A percentile compares a stretch with the other conserved stretches of the same genome.
Conservation (phyloP, 331 rosid genomes). For the Phaseolus coccineus region DNA sequence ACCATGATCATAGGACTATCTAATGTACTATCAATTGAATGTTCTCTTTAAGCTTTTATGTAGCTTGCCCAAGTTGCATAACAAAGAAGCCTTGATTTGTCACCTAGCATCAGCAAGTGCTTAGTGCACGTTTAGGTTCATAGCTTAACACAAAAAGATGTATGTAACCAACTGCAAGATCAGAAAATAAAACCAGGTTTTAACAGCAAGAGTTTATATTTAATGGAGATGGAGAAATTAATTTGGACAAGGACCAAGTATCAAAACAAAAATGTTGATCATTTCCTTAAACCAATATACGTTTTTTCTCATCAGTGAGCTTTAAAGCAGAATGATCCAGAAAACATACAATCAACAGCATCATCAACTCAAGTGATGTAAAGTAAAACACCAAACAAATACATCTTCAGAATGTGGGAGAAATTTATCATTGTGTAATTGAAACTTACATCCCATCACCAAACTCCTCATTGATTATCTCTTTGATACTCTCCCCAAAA, state of each 20-base stretch:
- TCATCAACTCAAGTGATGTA: conserved; percentile 9
- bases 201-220: background rate
- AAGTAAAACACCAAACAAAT: conserved; percentile 20
- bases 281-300: background rate
- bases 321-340: conserved; percentile 26
- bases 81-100: background rate
- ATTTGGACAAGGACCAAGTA: background rate
- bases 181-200: background rate
- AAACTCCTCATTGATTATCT: conserved; percentile 90
- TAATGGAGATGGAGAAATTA: background rate
- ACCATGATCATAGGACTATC: background rate
- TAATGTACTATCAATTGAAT: background rate
- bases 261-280: background rate
- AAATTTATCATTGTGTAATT: background rate
- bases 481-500: conserved; percentile 98
- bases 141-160: background rate
- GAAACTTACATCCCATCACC: conserved; percentile 96
- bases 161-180: conserved; percentile 12
- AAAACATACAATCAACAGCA: conserved; percentile 7
- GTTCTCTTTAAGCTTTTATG: background rate
- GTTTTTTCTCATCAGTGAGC: background rate
- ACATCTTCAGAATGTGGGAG: background rate
- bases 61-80: background rate
- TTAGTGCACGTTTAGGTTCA: background rate
- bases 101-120: background rate